These are phyloP conservation scores for Cantharellus anzutake DNA, from an alignment of 768 basidiomycete genomes.

Conservation along the genomic window DNA sequence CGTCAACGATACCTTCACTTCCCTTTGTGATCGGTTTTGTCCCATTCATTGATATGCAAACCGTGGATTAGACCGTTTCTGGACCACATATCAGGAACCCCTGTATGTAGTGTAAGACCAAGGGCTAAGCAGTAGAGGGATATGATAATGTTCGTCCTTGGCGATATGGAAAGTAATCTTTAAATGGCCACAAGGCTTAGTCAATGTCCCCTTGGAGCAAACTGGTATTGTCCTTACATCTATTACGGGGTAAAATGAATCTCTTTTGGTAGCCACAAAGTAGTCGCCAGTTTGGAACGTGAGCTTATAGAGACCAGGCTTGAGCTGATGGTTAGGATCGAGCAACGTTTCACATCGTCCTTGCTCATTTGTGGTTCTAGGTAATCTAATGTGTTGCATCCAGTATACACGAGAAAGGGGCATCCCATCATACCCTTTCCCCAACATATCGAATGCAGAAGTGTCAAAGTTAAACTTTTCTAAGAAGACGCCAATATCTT, in stretches of 20 bases:
- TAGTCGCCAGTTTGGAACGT: conserved; percentile 70
- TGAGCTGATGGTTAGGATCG: conserved; percentile 29
- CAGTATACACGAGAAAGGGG: conserved; percentile 5
- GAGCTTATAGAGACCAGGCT: conserved; percentile 60
- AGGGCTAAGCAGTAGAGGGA: conserved; percentile 81
- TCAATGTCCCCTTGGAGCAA: neutral
- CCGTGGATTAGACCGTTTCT: neutral
- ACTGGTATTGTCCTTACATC: conserved; percentile 34
- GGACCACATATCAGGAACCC: conserved; percentile 32
- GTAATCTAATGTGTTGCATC: neutral
- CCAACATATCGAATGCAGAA: conserved; percentile 34
- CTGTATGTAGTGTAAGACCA: conserved; percentile 85
- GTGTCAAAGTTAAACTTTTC: conserved; percentile 25
- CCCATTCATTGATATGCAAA: neutral
- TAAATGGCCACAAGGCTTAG: neutral
- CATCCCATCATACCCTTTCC: conserved; percentile 31
- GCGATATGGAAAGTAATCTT: conserved; percentile 64
- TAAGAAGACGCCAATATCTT: conserved; percentile 44
- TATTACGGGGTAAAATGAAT: conserved; percentile 79
- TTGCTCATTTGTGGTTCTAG: conserved; percentile 56
- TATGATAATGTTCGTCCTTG: conserved; percentile 65
- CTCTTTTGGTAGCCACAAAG: conserved; percentile 40
- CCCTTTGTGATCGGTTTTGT: neutral
- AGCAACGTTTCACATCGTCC: conserved; percentile 71
- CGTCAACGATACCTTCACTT: neutral